These are phyloP conservation scores for Miscanthus lutarioriparius DNA, from an alignment of 176 grass and related monocot species.

Conservation along the genomic window DNA sequence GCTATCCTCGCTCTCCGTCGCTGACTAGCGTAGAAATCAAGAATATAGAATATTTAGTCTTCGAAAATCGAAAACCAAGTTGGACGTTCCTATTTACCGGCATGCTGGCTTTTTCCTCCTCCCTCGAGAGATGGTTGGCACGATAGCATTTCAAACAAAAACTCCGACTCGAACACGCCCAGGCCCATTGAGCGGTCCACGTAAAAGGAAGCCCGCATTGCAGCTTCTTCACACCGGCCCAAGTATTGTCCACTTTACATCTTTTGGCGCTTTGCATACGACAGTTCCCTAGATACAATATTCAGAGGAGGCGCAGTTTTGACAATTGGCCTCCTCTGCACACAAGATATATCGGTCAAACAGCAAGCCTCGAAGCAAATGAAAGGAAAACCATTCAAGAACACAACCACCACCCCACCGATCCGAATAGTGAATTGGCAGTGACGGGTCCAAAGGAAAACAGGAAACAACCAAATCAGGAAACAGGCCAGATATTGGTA, in stretches of 20 bases:
- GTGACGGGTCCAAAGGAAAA: background rate
- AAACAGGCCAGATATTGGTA: background rate
- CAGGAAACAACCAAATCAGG: background rate
- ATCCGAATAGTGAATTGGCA: background rate
- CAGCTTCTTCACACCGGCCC: background rate
- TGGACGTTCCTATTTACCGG: too few relatives aligned
- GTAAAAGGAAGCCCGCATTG: background rate
- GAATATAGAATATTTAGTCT: too few relatives aligned
- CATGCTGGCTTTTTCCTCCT: too few relatives aligned
- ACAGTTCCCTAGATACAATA: background rate
- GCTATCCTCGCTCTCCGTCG: too few relatives aligned
- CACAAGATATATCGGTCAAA: constrained; percentile 4
- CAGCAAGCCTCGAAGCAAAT: background rate
- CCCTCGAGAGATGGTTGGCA: too few relatives aligned
- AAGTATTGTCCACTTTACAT: background rate
- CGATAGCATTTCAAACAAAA: too few relatives aligned
- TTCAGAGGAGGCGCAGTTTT: background rate
- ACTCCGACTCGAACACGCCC: background rate
- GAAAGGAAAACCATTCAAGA: background rate
- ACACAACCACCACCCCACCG: background rate
- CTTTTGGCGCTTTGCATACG: background rate
- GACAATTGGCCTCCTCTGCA: background rate
- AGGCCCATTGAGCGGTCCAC: background rate
- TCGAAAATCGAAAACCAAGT: too few relatives aligned
- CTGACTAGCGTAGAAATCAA: too few relatives aligned